Evolutionary conservation across 2,329 filamentous ascomycete genomes (phyloP), one percentile per base, ranked within the genome.

Genomic region (Ceratocystis diversiconidia): DNA sequence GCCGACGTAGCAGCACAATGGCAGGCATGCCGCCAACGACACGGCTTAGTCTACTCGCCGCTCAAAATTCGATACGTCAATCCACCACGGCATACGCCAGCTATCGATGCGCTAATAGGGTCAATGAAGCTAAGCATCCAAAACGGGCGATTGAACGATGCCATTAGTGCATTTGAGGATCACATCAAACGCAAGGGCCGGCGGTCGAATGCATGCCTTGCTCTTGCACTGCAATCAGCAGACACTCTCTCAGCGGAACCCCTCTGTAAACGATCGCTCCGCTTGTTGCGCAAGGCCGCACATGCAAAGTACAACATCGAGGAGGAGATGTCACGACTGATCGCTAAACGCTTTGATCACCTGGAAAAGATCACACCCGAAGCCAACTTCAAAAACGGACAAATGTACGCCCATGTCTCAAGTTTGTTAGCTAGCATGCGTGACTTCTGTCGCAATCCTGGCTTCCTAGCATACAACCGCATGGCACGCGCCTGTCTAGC

Each of bases 121-220:
- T 30, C 57, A n/a, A 67, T 67, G 66, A 67, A 67, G 61, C 30
- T 41, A 4, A 44, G 50, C 10, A 61, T 65, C 32, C 50, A 61
- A 5, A 7, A 61, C 6, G 63, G 61, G 6, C 52, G 62, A 5
- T 44, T 44, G 3, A 41, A 43, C 5, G 60, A 62, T 3, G 66
- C 63, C 1, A 55, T 64, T n/a, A 52, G 59, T 4, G 32, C 41
- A 15, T 67, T 67, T 36, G 59, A 65, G 32, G 44, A 25, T 36
- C 46, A 67, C 41, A 28, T 67, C 3, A 12, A 66, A 36, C 55
- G 52, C 28, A 62, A 67, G 30, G 63, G 52, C 25, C 63, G 59
- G 48, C 32, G 52, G 59, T 64, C 65, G 5, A 50, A 61, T 8
- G 43, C 65, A 3, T 67, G 66, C 48, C 25, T 67, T 6, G 41